Conservation (phyloP, 805 yeast species). For the Ogataea salicorniae region DNA sequence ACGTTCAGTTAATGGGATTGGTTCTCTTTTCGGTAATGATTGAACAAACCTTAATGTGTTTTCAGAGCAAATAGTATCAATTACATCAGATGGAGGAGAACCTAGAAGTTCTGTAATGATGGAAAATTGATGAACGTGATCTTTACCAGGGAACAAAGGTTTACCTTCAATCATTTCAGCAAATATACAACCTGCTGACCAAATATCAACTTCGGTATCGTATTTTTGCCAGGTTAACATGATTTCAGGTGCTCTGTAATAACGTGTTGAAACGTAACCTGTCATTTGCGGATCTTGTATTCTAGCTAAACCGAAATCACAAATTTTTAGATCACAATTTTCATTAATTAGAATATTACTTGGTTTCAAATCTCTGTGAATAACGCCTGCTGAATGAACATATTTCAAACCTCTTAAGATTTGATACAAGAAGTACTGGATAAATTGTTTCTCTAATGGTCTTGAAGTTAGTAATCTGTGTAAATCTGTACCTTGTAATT, state of each 20-base stretch:
- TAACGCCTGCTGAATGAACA: constrained; percentile 92
- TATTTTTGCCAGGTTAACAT: constrained; percentile 99
- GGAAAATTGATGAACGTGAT: constrained; percentile 96
- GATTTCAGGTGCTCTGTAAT: constrained; percentile 96
- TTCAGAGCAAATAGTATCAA: constrained; percentile 92
- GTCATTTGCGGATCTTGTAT: constrained; percentile 99
- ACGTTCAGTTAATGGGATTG: constrained; percentile 80
- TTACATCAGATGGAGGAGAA: constrained; percentile 93
- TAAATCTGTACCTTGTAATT: constrained; percentile 92
- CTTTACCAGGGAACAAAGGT: constrained; percentile 96
- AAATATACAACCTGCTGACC: constrained; percentile 97
- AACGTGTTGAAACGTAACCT: constrained; percentile 93
- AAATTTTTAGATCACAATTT: constrained; percentile 89
- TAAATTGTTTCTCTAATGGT: constrained; percentile 93
- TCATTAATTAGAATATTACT: constrained; percentile 87
- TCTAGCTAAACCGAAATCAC: constrained; percentile 95
- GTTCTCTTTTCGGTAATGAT: constrained; percentile 87
- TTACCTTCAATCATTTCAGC: constrained; percentile 98
- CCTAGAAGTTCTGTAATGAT: constrained; percentile 92
- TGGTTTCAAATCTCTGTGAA: constrained; percentile 92
- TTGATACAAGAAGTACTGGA: constrained; percentile 94
- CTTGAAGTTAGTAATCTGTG: constrained; percentile 87
- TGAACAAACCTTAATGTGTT: constrained; percentile 92
- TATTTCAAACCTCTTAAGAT: constrained; percentile 90
- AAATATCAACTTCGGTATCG: constrained; percentile 93